Percentiles rank a stretch among this genome's conserved stretches.
Conservation (phyloP, 768 basidiomycete genomes). For the Hypsizygus marmoreus region DNA sequence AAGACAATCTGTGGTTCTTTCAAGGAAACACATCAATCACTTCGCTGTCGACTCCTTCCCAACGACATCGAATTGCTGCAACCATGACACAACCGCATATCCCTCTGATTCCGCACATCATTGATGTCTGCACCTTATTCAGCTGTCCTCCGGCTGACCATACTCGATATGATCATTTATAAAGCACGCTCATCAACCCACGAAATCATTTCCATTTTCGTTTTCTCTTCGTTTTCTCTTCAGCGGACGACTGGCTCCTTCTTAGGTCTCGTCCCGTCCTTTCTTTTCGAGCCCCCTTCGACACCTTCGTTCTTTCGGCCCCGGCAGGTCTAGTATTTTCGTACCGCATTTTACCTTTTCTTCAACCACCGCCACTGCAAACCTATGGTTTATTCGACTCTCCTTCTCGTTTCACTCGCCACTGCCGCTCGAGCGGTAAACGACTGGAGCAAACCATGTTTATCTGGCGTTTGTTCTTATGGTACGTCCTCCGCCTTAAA, state of each 20-base stretch:
- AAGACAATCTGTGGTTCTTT: no score
- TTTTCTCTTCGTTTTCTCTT: slow-evolving; percentile 5
- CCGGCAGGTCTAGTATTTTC: slow-evolving; percentile 12
- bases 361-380: not conserved
- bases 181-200: no score
- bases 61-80: no score
- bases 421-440: slow-evolving; percentile 32
- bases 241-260: slow-evolving; percentile 9
- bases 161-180: no score
- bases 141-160: no score
- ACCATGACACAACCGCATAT: no score
- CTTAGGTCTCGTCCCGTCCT: slow-evolving; percentile 8
- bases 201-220: no score
- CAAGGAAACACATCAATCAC: no score
- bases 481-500: slow-evolving; percentile 21
- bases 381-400: slow-evolving; percentile 11
- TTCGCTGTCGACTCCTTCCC: no score
- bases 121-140: no score
- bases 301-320: slow-evolving; percentile 12
- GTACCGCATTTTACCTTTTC: slow-evolving; percentile 4
- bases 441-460: slow-evolving; percentile 45
- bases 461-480: slow-evolving; percentile 41
- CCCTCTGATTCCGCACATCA: no score
- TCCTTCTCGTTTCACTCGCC: slow-evolving; percentile 16
- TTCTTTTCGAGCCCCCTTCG: slow-evolving; percentile 6